Evolutionary conservation across 1,284 basidiomycete species (phyloP), one percentile per base, ranked within the genome.

Genomic region (Phylloboletellus chloephorus): DNA sequence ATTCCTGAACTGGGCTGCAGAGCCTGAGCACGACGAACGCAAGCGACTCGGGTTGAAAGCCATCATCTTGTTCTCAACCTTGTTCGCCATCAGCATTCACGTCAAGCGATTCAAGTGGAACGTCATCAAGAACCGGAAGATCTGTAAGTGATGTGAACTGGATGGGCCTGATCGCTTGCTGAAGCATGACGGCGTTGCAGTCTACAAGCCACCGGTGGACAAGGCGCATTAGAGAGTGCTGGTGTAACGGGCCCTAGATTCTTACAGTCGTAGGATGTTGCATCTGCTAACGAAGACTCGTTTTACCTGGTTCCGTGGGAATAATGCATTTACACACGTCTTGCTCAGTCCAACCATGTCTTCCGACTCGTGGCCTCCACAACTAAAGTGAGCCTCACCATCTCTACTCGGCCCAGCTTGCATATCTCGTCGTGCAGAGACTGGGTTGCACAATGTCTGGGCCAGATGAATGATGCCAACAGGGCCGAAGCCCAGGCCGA

Each of bases 11-110:
- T 96, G 91, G 91, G 88, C 89, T 31, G 79, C 95, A 45, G 96
- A 98, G 68, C 96, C 96, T 20, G 96, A 99, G 68, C 90, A 95
- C 64, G 96, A 99, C 64, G 84, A 94, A 64, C 79, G 96, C 62
- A 98, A 99, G 78, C 91, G 92, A 76, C 84, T 85, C 62, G 94
- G 95, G 54, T 71, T 98, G 64, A 88, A 94, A 72, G 91, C 91
- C 15, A 79, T 93, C 56, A 92, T 96, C 60, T 72, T 96, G 56
- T 84, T 96, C 67, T 88, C 91, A 20, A 67, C 82, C 6, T 71
- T 96, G 59, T 86, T 82, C 40, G 79, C 80, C n/a, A 58, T 95
- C 60, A 83, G 80, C 52, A 62, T 98, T 52, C 92, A 91, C 63
- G 76, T 92, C 61, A 98, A 98, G 73, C 80, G 91, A 61, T 92